Percentiles rank a stretch among this genome's conserved stretches.
phyloP scores from a whole-genome alignment of 805 yeast species.

The Candida ascalaphidarum region DNA sequence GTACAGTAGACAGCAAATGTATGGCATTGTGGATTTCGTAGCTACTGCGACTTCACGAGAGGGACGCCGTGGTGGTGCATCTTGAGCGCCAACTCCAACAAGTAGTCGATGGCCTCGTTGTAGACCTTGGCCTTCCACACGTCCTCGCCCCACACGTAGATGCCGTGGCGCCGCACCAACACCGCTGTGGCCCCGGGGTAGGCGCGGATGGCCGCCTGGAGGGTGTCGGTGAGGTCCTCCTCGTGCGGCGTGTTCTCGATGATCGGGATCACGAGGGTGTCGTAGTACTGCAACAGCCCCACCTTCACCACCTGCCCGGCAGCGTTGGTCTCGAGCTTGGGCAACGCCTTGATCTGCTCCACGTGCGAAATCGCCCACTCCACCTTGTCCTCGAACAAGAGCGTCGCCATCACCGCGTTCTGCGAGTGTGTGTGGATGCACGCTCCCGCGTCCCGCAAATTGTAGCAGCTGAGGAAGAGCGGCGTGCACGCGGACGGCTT shows the following conservation, averaged over 20 bases:
- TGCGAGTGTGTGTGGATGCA: conserved; percentile 94
- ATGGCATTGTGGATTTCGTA: too few relatives aligned
- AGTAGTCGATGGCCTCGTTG: conserved; percentile 88
- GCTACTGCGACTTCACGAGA: conserved; percentile 18
- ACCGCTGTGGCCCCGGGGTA: conserved; percentile 83
- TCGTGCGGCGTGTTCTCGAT: conserved; percentile 88
- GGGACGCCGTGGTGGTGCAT: conserved; percentile 68
- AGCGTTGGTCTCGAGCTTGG: conserved; percentile 33
- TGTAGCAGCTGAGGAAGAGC: conserved; percentile 66
- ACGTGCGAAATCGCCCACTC: conserved; percentile 72
- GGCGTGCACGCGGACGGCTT: conserved; percentile 97
- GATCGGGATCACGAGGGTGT: conserved; percentile 77
- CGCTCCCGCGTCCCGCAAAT: conserved; percentile 71
- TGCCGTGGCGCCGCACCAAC: conserved; percentile 86
- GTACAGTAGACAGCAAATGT: too few relatives aligned
- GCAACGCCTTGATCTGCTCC: conserved; percentile 91
- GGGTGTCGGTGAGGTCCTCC: conserved; percentile 64
- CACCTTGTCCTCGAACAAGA: conserved; percentile 49
- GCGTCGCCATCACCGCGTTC: conserved; percentile 73
- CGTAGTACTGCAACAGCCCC: conserved; percentile 65
- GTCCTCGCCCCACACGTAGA: conserved; percentile 92
- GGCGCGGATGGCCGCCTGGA: conserved; percentile 53
- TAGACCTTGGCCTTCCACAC: conserved; percentile 90
- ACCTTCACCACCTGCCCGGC: conserved; percentile 40
- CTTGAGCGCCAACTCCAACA: conserved; percentile 76